Evolutionary conservation across 208 protist species (phyloP).

Genomic region (Crithidia brevicula): DNA sequence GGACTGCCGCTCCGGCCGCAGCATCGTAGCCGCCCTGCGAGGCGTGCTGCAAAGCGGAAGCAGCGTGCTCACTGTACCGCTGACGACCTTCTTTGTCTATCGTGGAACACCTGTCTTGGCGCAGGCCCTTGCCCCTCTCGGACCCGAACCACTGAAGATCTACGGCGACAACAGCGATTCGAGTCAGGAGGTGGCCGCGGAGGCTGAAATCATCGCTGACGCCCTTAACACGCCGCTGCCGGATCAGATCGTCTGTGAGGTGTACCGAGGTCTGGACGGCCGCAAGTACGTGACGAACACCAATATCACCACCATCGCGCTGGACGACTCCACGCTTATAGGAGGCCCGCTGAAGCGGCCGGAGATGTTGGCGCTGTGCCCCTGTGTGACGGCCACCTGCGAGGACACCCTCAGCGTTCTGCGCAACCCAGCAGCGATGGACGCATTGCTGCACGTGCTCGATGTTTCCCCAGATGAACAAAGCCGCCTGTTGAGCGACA

Average conservation of each 20-base stretch:
- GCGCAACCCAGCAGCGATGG: constrained; percentile 38
- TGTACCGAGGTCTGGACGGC: constrained; percentile 79
- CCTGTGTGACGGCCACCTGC: constrained; percentile 52
- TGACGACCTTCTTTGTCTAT: constrained; percentile 82
- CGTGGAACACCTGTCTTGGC: constrained; percentile 85
- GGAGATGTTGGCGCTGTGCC: constrained; percentile 70
- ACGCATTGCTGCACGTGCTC: constrained; percentile 37
- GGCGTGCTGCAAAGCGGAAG: constrained; percentile 76
- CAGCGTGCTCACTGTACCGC: constrained; percentile 76
- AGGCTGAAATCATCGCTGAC: constrained; percentile 73
- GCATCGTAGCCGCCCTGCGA: constrained; percentile 77
- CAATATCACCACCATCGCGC: constrained; percentile 75
- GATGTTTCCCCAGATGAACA: constrained; percentile 27
- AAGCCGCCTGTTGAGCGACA: constrained; percentile 18
- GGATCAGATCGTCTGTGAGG: constrained; percentile 55
- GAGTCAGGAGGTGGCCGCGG: constrained; percentile 61
- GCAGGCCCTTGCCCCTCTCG: constrained; percentile 83
- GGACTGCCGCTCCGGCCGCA: constrained; percentile 78
- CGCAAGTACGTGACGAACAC: constrained; percentile 82
- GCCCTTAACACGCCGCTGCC: constrained; percentile 73
- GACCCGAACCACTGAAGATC: constrained; percentile 48
- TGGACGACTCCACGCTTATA: constrained; percentile 44
- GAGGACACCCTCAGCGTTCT: constrained; percentile 63
- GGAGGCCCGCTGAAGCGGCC: constrained; percentile 82
- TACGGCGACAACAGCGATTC: constrained; percentile 13